Base-by-base conservation (phyloP, 805 yeast genomes). In the Myxozyma monticola region DNA sequence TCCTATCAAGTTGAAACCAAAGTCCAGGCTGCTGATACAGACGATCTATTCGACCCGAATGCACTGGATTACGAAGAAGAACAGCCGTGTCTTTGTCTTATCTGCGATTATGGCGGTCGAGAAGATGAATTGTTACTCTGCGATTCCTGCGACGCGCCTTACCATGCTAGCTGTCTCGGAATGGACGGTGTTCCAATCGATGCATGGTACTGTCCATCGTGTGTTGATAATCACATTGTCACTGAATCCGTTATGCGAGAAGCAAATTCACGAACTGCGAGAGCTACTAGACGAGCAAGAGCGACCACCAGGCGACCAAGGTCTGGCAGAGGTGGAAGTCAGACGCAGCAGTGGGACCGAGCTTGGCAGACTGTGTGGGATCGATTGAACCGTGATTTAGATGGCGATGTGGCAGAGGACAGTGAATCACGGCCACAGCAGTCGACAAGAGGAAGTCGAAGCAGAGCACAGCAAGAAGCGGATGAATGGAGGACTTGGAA, bases 151-250 rank as follows among this genome's bases (percentile, higher is more conserved):
- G 64, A 59, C 31, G 62, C 62, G n/a, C 56, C 63, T 2, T 65
- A 64, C 44, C 69, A 65, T 37, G 57, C 66, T 14, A 55, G 59
- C 29, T 65, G 68, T 37, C 51, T 64, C 35, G 68, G 64, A 8
- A 49, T 66, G 24, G 67, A 59, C 20, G 62, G 56, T 14, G 59
- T 64, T 9, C 69, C 69, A 2, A 45, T 48, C 6, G 58, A 60
- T 14, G 63, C 59, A 18, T 66, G 68, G 68, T 61, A 52, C 41
- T 66, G 69, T 45, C 68, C 68, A n/a, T 55, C 63, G 8, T 64
- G 68, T 36, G 64, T 60, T 2, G 58, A 54, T 29, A 54, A 54
- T 26, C 58, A 54, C 33, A n/a, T 24, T n/a, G 58, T 54, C 15
- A 38, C 58, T 1, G 56, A 48, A 15, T 31, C 43, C 17, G 48